Conservation (phyloP, 768 basidiomycete genomes). For the Calocybe cyanea region DNA sequence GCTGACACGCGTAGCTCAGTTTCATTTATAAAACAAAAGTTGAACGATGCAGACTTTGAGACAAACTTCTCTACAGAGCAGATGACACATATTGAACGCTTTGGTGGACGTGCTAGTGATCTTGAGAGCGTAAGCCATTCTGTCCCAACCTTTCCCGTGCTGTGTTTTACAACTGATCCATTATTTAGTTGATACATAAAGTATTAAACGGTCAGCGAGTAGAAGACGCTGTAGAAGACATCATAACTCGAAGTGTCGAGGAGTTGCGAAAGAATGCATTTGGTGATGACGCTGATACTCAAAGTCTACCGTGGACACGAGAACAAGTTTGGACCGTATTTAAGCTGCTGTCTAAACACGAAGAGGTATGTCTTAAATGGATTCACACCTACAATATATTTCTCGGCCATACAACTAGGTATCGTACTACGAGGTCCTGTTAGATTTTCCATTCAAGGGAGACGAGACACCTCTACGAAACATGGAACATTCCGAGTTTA, state of each 20-base stretch:
- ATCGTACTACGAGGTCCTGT: constrained; percentile 76
- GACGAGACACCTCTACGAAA: constrained; percentile 75
- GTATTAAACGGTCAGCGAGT: constrained; percentile 69
- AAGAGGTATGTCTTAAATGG: constrained; percentile 49
- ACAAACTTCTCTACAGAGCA: constrained; percentile 54
- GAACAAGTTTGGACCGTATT: constrained; percentile 88
- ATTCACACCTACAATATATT: not conserved
- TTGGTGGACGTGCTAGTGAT: constrained; percentile 91
- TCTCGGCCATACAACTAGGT: constrained; percentile 39
- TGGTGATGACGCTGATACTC: constrained; percentile 87
- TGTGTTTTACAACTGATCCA: not conserved
- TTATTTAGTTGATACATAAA: constrained; percentile 76
- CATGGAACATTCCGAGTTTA: constrained; percentile 88
- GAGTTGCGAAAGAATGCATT: constrained; percentile 91
- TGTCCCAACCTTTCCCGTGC: not conserved
- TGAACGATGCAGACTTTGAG: constrained; percentile 53
- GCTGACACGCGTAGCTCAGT: constrained; percentile 80
- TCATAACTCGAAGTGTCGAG: constrained; percentile 71
- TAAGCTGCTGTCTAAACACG: constrained; percentile 60
- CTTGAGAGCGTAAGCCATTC: constrained; percentile 65
- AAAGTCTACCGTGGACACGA: constrained; percentile 74
- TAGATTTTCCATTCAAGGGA: constrained; percentile 90
- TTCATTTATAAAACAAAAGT: constrained; percentile 76
- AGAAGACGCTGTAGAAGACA: constrained; percentile 85
- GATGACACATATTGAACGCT: constrained; percentile 55